Evolutionary conservation across 2,329 filamentous ascomycete species (phyloP), one percentile per base, ranked within the genome.

Genomic region (Phoma sp.): DNA sequence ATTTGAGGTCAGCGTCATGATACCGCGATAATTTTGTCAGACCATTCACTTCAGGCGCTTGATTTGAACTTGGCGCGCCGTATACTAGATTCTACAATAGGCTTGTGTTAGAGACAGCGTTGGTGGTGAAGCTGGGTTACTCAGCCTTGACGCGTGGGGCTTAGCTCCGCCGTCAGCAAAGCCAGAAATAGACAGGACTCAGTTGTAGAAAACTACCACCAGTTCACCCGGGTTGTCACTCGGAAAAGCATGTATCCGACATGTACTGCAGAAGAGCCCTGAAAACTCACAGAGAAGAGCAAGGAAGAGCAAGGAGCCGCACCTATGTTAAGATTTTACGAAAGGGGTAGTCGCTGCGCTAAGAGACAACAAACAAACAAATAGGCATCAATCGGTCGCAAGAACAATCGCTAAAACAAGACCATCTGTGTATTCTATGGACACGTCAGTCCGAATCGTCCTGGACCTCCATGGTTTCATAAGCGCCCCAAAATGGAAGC

Each of bases 401-500:
- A 57, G 47, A n/a, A 38, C 7, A 38, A 2, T 38, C 4, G 18
- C 36, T 8, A 22, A 22, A 7, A 38, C 51, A 27, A 18, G 13
- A 35, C 5, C 30, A 37, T 29, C 23, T 38, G 14, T 11, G 18
- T 36, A n/a, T 7, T 30, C 9, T 29, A 47, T 23, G 18, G 37
- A 32, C 11, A 37, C 42, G 39, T 27, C 65, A 67, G 4, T 69
- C 66, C 39, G 54, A 68, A 13, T 66, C 66, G 46, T 57, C 61
- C 37, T 64, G 64, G 22, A 69, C 44, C 2, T 70, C 68, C 61
- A 70, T 71, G 30, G 54, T 57, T 27, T 61, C 61, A 23, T 67
- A 64, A 22, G 47, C 37, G 29, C 66, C 63, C 68, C 71, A 76
- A 39, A 76, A 76, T 0, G 74, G 73, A 11, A 76, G 62, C 42